Base-by-base conservation (phyloP, 306 rosid species). In the Mimosa pudica region DNA sequence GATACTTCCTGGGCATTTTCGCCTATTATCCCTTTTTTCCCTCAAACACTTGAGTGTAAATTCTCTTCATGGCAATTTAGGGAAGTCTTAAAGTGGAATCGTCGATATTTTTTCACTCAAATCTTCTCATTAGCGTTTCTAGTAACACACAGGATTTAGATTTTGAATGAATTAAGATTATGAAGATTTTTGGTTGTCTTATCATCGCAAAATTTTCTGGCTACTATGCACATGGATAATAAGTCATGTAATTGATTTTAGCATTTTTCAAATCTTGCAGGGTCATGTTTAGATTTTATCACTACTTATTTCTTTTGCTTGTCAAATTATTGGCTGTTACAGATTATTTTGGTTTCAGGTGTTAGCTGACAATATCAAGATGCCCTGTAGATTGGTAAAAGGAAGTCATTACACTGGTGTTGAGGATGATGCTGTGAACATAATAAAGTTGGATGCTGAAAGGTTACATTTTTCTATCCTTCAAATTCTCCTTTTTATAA, bases 331-430 rank as follows among this genome's bases (percentile, higher is more conserved):
- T 60, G 62, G 75, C 55, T 79, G 57, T 48, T 36, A 75, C 35
- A 30, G 67, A 44, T 68, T 47, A 49, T 71, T 70, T 70, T 70
- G 76, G 74, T 74, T 84, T 83, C 86, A 96, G 99, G 97, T 91
- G 73, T 88, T 96, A 84, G 99, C 99, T 77, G 99, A 96, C 89
- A 86, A 80, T 64, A 88, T 96, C 87, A 91, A 88, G 86, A 93
- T 96, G 92, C 98, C 98, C 71, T 93, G 99, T 89, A 93, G 93
- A 87, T 91, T 96, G 81, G 96, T 93, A 58, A 96, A 96, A 85
- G 99, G 98, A 54, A 86, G 94, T 84, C 98, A 96, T 83, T 96
- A 96, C 85, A 96, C 99, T 49, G 99, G 98, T 79, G 93, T 91
- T 58, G 99, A 96, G 85, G 98, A 96, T 80, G 98, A 89, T 82